A percentile compares a stretch with the other conserved stretches of the same genome.
phyloP scores from a whole-genome alignment of 352 stramenopile genomes.

The Globisporangium ultimum region DNA sequence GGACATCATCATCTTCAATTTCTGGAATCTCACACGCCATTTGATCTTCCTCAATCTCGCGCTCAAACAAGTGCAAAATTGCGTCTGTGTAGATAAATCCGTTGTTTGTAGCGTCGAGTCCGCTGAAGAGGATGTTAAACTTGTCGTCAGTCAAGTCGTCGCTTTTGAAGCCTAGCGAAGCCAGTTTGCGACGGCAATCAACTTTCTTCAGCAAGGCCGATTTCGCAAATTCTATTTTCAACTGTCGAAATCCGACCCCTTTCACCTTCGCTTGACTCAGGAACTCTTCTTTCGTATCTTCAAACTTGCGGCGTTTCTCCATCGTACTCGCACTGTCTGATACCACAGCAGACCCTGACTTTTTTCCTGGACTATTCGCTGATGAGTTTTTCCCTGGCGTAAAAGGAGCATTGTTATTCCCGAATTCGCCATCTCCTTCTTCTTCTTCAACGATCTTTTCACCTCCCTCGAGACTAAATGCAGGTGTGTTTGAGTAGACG shows the following conservation, averaged over 20 bases:
- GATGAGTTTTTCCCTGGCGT: slow-evolving; percentile 11
- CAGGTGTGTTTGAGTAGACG: slow-evolving; percentile 66
- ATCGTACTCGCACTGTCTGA: slow-evolving; percentile 28
- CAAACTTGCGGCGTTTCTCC: slow-evolving; percentile 56
- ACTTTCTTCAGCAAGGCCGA: slow-evolving; percentile 35
- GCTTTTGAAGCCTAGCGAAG: slow-evolving; percentile 62
- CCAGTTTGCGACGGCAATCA: slow-evolving; percentile 59
- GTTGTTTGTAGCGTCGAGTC: slow-evolving; percentile 33
- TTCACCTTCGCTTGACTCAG: slow-evolving; percentile 56
- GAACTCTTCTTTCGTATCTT: slow-evolving; percentile 72
- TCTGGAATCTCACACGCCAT: slow-evolving; percentile 68
- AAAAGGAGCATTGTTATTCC: slow-evolving; percentile 1
- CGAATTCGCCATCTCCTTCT: slow-evolving; percentile 48
- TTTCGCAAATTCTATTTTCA: slow-evolving; percentile 71
- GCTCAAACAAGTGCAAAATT: slow-evolving; percentile 63
- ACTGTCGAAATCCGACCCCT: slow-evolving; percentile 59
- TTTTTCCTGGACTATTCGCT: slow-evolving; percentile 29
- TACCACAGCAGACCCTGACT: slow-evolving; percentile 22
- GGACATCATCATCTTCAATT: slow-evolving; percentile 73
- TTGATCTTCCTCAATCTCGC: slow-evolving; percentile 73
- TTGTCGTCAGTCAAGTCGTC: slow-evolving; percentile 73
- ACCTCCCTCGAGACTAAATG: slow-evolving; percentile 69
- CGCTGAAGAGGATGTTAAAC: slow-evolving; percentile 59
- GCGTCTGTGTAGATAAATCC: slow-evolving; percentile 39
- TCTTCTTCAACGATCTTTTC: slow-evolving; percentile 81